phyloP scores from a whole-genome alignment of 2,329 filamentous ascomycete genomes.

The Claviceps fusiformis region DNA sequence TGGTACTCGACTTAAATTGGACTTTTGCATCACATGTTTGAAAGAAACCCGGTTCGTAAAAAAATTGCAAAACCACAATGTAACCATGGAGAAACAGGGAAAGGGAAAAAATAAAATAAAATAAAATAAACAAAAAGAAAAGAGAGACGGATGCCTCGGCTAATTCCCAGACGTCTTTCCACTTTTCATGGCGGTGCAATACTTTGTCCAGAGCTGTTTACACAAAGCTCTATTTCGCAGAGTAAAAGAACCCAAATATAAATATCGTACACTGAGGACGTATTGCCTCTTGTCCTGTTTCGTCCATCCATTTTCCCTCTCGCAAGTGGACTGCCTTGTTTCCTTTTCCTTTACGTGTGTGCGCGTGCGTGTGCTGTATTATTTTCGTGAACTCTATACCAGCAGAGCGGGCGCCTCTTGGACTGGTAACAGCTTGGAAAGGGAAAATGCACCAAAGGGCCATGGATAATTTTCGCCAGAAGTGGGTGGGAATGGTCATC shows the following conservation, averaged over 20 bases:
- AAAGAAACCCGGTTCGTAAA: too few species aligned
- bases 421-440: background rate
- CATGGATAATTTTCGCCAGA: background rate
- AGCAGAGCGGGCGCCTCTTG: background rate
- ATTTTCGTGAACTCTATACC: background rate
- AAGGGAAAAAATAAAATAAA: background rate
- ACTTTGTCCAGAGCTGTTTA: constrained; percentile 24
- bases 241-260: constrained; percentile 15
- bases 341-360: background rate
- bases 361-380: background rate
- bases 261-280: constrained; percentile 25
- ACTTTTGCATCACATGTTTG: too few species aligned
- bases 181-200: constrained; percentile 15
- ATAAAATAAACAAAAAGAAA: background rate
- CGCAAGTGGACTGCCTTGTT: background rate
- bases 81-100: too few species aligned
- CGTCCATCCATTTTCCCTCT: background rate
- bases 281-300: background rate
- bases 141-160: constrained; percentile 8
- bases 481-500: background rate
- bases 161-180: constrained; percentile 16
- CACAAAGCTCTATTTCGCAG: constrained; percentile 26
- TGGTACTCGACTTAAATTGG: too few species aligned
- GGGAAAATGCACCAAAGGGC: background rate
- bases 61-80: background rate